Base-by-base conservation (phyloP, 345 rosid species). In the Hibiscus mutabilis region DNA sequence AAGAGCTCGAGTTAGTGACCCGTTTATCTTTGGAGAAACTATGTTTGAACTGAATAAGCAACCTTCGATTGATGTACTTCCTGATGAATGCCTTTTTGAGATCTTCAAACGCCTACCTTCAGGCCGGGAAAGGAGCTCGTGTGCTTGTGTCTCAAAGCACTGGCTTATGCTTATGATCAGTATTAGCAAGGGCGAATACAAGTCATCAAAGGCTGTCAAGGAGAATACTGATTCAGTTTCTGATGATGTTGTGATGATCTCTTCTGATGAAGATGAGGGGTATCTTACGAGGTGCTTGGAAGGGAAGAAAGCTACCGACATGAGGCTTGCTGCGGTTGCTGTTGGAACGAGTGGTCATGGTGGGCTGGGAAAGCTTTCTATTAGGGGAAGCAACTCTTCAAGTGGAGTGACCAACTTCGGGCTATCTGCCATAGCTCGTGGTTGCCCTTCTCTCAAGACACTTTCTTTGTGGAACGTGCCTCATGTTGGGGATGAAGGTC, bases 41-140 rank as follows among this genome's bases (percentile, higher is more conserved):
- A 68, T 77, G 55, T 56, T 77, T 61, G 84, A 74, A 58, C 81
- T 56, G 51, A 77, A 71, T 18, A 78, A 73, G 66, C 81, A 73
- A 58, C 81, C 87, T 19, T 85, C 93, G 5, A 85, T 90, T 2
- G 86, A 81, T 5, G 76, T 75, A 46, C 96, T 90, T 76, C 96
- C 96, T 0, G 91, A 88, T 60, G 96, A 90, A 75, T 88, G 96
- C 76, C 89, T 90, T 27, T 85, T 84, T 42, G 96, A 90, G 91
- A 86, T 90, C 75, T 82, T 88, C 67, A 85, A 83, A 53, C 84
- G 89, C 47, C 66, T 90, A 5, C 77, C 83, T 12, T 68, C 80
- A 2, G 86, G 84, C 58, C 79, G 76, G 71, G 96, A 88, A 61
- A 82, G 86, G 80, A 82, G 87, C 61, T 37, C 84, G 2, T 83